Evolutionary conservation across 805 yeast genomes (phyloP), one percentile per base, ranked within the genome.

Genomic region (Sugiyamaella qingdaonensis): DNA sequence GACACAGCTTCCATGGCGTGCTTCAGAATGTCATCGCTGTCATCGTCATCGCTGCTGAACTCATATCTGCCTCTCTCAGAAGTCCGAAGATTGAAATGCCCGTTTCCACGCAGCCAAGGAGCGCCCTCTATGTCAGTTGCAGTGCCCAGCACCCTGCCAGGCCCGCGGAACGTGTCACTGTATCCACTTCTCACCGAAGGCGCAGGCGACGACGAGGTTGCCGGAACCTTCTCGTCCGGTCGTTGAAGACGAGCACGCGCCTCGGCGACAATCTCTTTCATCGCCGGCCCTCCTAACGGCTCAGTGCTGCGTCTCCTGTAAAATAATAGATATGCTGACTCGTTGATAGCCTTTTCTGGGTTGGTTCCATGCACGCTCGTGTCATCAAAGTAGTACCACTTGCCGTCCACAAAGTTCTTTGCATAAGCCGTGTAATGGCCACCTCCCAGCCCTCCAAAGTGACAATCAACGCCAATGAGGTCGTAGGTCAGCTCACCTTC

Each of bases 371-470:
- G 51, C 1, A 90, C 97, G 32, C 85, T 70, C 1, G 95, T 82
- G 66, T 92, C 99, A 65, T 92, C 91, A 67, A 78, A 92, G 65
- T 90, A 86, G 65, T 90, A 89, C 98, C 98, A 94, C 54, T 81
- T 75, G 18, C 72, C 72, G 63, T 88, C 95, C 42, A 81, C 75
- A 67, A 81, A 84, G 64, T 91, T 91, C 66, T 85, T 86, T 0
- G 80, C 96, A 63, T 82, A 85, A 0, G 98, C 87, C 1, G 99
- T 94, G 68, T 94, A 92, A 72, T 94, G 98, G 1, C 99, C 98
- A 3, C 98, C 98, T 0, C 98, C 97, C 16, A 92, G 73, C 0
- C 97, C 97, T 48, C 98, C 99, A 66, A 78, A 90, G 65, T 94
- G 99, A 66, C 92, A 94, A 66, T 91, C 98, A 19, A 94, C 97